These are phyloP conservation scores for Paramarasmius palmivorus DNA, from an alignment of 1,284 basidiomycete species.

Conservation along the genomic window DNA sequence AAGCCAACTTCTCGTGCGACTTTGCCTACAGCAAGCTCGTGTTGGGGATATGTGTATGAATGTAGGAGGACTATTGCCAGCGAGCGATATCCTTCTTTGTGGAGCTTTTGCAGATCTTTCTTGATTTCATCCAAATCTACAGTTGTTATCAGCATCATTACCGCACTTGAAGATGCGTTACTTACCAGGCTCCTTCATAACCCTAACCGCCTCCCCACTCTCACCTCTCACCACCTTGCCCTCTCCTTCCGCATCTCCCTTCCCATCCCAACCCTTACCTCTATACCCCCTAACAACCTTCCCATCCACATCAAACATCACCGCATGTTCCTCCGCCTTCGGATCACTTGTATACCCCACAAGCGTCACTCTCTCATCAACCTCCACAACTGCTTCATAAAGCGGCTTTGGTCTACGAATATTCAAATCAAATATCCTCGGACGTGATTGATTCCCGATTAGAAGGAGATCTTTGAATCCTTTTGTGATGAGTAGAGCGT, in stretches of 20 bases:
- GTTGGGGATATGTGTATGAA: conserved; percentile 88
- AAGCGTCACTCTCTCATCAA: conserved; percentile 94
- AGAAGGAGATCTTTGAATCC: conserved; percentile 91
- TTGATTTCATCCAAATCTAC: conserved; percentile 50
- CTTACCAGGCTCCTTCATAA: conserved; percentile 76
- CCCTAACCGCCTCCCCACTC: conserved; percentile 89
- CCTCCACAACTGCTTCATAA: conserved; percentile 82
- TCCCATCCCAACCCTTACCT: conserved; percentile 71
- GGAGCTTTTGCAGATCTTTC: conserved; percentile 66
- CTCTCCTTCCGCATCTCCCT: conserved; percentile 69
- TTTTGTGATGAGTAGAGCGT: conserved; percentile 89
- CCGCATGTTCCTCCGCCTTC: conserved; percentile 68
- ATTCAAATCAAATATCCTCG: conserved; percentile 87
- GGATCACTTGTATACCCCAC: conserved; percentile 94
- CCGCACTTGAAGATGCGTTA: background rate
- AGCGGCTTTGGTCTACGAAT: conserved; percentile 79
- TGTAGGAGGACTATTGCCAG: conserved; percentile 88
- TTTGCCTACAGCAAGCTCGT: conserved; percentile 79
- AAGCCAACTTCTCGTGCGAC: conserved; percentile 84
- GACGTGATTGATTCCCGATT: conserved; percentile 93
- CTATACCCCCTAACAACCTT: conserved; percentile 70
- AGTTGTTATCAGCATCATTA: background rate
- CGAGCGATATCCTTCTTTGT: conserved; percentile 78
- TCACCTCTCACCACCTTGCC: conserved; percentile 81
- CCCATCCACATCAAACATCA: conserved; percentile 74